phyloP scores from a whole-genome alignment of 1,284 basidiomycete genomes.

The Moniliophthora roreri region DNA sequence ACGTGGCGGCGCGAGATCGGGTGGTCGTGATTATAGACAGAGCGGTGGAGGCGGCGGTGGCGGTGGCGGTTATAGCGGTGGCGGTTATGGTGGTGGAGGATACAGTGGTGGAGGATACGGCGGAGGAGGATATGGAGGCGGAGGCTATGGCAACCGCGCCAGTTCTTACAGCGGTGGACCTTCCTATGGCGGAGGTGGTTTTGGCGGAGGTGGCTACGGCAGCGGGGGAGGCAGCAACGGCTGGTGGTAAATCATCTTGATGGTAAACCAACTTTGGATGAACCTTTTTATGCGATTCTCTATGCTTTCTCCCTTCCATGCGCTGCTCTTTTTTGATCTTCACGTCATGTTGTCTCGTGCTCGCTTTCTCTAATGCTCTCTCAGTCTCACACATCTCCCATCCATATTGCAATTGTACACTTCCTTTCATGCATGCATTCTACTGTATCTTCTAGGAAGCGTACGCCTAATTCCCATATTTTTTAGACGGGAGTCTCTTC shows the following conservation, averaged over 20 bases:
- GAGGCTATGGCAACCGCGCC: neutral
- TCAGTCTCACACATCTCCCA: too few species aligned
- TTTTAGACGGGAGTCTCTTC: conserved; percentile 24
- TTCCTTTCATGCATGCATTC: conserved; percentile 13
- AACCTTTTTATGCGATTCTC: conserved; percentile 27
- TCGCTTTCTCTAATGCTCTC: conserved; percentile 52
- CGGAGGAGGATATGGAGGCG: conserved; percentile 9
- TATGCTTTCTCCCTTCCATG: conserved; percentile 25
- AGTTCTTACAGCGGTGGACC: conserved; percentile 1
- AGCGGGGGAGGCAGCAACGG: conserved; percentile 7
- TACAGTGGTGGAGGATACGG: conserved; percentile 14
- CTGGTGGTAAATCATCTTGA: conserved; percentile 3
- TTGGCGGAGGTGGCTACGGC: conserved; percentile 10
- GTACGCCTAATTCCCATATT: conserved; percentile 18
- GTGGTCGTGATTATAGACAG: conserved; percentile 32
- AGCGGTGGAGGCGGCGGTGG: conserved; percentile 40
- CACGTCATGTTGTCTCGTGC: conserved; percentile 47
- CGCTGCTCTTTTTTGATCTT: conserved; percentile 60
- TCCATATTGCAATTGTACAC: conserved; percentile 20
- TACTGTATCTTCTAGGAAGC: conserved; percentile 12
- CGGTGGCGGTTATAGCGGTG: conserved; percentile 21
- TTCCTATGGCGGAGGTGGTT: conserved; percentile 3
- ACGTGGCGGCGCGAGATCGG: conserved; percentile 38
- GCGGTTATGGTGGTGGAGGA: conserved; percentile 14
- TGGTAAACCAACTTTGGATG: conserved; percentile 14